These are phyloP conservation scores for Arthromyces matolae DNA, from an alignment of 768 basidiomycete genomes.

Conservation along the genomic window DNA sequence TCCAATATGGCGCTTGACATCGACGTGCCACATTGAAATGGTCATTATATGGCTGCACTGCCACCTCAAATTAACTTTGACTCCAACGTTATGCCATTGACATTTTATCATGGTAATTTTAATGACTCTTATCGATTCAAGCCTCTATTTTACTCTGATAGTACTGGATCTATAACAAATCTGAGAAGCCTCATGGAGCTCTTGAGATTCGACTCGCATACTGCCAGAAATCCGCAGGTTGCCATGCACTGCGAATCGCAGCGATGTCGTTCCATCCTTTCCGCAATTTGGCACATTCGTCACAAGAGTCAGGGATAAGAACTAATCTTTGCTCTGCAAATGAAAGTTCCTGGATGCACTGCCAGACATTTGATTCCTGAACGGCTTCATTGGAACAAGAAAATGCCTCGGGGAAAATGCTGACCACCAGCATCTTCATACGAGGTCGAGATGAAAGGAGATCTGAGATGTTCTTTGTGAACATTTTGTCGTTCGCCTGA, in stretches of 20 bases:
- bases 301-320: conserved; percentile 19
- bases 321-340: conserved; percentile 22
- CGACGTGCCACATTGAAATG: too few species aligned
- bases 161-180: not conserved
- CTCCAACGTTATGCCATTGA: too few species aligned
- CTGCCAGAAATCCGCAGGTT: conserved; percentile 20
- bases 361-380: conserved; percentile 26
- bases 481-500: conserved; percentile 36
- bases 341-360: conserved; percentile 17
- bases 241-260: conserved; percentile 15
- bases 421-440: conserved; percentile 35
- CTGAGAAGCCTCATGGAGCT: not conserved
- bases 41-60: too few species aligned
- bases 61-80: too few species aligned
- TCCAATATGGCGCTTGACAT: too few species aligned
- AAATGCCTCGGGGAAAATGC: conserved; percentile 23
- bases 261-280: conserved; percentile 20
- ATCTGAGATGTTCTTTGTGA: conserved; percentile 28
- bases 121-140: too few species aligned
- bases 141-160: too few species aligned
- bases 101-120: too few species aligned
- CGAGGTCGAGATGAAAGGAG: conserved; percentile 25
- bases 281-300: conserved; percentile 23
- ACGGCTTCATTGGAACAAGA: conserved; percentile 12
- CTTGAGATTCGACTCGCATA: not conserved